These are phyloP conservation scores for Globisporangium ultimum DNA, from an alignment of 352 stramenopile species.

Conservation along the genomic window DNA sequence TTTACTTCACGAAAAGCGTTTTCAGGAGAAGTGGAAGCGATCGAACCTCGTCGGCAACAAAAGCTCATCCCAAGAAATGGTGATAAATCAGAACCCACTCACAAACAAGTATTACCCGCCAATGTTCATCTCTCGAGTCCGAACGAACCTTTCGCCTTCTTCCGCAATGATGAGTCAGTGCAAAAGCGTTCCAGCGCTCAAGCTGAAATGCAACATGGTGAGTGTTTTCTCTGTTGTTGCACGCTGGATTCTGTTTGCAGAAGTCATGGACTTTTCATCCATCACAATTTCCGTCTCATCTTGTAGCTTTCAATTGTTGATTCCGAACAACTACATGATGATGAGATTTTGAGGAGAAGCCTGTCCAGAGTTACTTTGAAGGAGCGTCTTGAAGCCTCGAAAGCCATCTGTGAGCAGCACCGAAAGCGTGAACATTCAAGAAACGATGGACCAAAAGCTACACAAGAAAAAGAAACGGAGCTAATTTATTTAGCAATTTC, in stretches of 20 bases:
- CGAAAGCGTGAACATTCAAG: background rate
- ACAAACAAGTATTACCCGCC: constrained; percentile 57
- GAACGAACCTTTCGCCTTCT: constrained; percentile 9
- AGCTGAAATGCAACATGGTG: constrained; percentile 11
- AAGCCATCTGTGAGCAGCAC: background rate
- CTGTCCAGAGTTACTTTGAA: constrained; percentile 58
- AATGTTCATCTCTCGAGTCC: constrained; percentile 44
- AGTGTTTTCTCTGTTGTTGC: background rate
- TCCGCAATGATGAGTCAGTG: constrained; percentile 7
- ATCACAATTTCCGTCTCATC: background rate
- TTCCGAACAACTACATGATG: constrained; percentile 22
- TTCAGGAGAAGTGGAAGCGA: constrained; percentile 59
- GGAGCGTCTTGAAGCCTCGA: constrained; percentile 28
- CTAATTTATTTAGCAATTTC: constrained; percentile 60
- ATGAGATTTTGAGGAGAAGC: constrained; percentile 55
- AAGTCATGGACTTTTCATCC: background rate
- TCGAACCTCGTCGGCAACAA: constrained; percentile 18
- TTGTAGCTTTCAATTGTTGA: constrained; percentile 6
- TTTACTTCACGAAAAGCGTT: constrained; percentile 45
- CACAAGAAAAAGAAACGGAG: constrained; percentile 11
- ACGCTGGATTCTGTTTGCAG: too few species aligned
- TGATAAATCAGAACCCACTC: constrained; percentile 34
- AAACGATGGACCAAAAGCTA: constrained; percentile 8
- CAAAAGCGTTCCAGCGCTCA: constrained; percentile 17
- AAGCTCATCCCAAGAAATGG: constrained; percentile 35